Percentiles rank a stretch among this genome's conserved stretches.
phyloP scores from a whole-genome alignment of 2,329 filamentous ascomycete genomes.

The Cercospora sesami region DNA sequence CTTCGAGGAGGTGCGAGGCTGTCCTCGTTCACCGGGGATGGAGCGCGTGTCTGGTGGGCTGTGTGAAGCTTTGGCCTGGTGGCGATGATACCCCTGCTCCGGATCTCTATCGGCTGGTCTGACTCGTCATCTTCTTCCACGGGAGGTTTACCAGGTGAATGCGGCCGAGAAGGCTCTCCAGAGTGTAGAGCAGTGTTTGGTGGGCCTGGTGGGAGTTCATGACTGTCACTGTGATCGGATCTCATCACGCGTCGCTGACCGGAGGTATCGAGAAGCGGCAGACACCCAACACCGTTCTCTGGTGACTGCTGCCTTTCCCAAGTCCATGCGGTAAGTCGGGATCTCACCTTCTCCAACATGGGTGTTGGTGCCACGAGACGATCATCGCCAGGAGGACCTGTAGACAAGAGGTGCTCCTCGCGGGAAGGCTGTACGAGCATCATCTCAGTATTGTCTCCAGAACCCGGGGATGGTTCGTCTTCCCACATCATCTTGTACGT shows the following conservation, averaged over 20 bases:
- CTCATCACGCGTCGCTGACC: constrained; percentile 1
- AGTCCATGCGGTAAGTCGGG: constrained; percentile 33
- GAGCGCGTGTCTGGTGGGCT: constrained; percentile 11
- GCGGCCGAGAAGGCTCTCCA: constrained; percentile 23
- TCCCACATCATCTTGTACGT: constrained; percentile 33
- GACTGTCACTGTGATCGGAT: constrained; percentile 14
- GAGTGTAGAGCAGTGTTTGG: constrained; percentile 32
- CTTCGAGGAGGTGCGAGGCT: constrained; percentile 14
- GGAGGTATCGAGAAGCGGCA: constrained; percentile 18
- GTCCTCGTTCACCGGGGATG: constrained; percentile 4
- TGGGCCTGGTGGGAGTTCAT: constrained; percentile 28
- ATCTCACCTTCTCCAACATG: constrained; percentile 29
- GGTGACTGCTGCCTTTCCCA: constrained; percentile 25
- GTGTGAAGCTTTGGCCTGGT: constrained; percentile 9
- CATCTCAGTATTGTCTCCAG: constrained; percentile 19
- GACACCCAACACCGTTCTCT: constrained; percentile 15
- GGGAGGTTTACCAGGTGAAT: constrained; percentile 17
- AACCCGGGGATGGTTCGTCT: constrained; percentile 22
- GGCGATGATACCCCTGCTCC: constrained; percentile 12
- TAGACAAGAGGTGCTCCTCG: background rate
- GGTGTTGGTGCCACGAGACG: constrained; percentile 8
- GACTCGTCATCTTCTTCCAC: constrained; percentile 18
- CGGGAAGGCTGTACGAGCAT: constrained; percentile 1
- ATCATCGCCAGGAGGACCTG: background rate
- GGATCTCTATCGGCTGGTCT: constrained; percentile 16